Conservation (phyloP, 208 protist genomes). For the Acanthamoeba quina region DNA sequence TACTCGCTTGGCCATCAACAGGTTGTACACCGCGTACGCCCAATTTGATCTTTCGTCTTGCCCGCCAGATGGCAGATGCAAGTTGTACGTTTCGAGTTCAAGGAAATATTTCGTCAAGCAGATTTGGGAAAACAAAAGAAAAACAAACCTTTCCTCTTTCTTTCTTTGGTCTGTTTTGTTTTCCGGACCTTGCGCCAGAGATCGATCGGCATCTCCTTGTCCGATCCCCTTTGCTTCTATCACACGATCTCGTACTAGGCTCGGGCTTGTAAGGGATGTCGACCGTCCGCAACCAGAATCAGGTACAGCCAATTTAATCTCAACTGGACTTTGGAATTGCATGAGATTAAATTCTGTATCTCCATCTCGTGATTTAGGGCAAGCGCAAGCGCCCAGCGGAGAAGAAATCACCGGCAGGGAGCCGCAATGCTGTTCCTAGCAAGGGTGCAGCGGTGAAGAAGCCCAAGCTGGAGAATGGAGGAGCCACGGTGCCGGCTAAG, state of each 20-base stretch:
- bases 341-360: no score
- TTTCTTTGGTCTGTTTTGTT: neutral
- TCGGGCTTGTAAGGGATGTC: neutral
- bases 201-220: neutral
- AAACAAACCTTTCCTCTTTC: neutral
- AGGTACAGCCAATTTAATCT: neutral
- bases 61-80: neutral
- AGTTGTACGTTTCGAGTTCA: neutral
- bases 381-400: neutral
- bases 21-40: no score
- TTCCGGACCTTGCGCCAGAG: no score
- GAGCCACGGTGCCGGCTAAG: neutral
- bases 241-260: neutral
- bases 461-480: neutral
- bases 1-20: slow-evolving; percentile 73
- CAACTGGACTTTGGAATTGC: no score
- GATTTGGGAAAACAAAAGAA: neutral
- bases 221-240: neutral
- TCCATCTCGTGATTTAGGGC: neutral
- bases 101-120: neutral
- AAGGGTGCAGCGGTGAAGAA: neutral
- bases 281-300: neutral
- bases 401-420: no score
- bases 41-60: no score
- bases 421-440: neutral